Base-by-base conservation (phyloP, 305 asterid genomes). In the Withania somnifera region DNA sequence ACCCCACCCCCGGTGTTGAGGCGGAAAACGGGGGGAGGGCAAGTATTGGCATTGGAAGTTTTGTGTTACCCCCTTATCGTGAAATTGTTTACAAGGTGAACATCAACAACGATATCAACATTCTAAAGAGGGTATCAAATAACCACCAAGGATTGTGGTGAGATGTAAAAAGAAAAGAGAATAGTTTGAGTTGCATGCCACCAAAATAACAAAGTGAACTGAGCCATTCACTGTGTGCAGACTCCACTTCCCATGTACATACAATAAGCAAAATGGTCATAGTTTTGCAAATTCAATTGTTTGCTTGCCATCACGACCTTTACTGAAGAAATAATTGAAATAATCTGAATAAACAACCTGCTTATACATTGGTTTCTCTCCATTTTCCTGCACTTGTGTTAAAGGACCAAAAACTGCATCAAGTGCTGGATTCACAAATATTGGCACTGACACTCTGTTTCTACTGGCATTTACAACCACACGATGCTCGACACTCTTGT, bases 401-500 rank as follows among this genome's bases (percentile, higher is more conserved):
- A 89, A 81, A 20, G 95, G 90, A 73, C 89, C 90, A 64, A 91
- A 79, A 22, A 82, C 83, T n/a, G 87, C 85, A 84, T 90, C 82
- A 54, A 78, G 64, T 6, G 68, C 28, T 19, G 93, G 91, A 51
- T 86, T 88, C 53, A 60, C 92, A 84, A 90, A 91, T 28, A 89
- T 54, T 1, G 95, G 90, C 56, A 89, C 92, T 0, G 91, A 90
- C 2, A 90, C 86, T 84, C 93, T 84, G 53, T 91, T 79, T 63
- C 78, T 90, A 5, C 10, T 78, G 64, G 83, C 77, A 32, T 57
- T 84, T 0, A 87, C 87, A 58, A 81, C 56, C 82, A 90, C 93
- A 2, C 89, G 89, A 81, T 90, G 95, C 91, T 89, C 93, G 10
- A 86, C 67, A 80, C 92, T 91, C 87, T 90, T 90, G 52, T 89